Conservation (phyloP, 345 rosid genomes). For the Camelina sativa region DNA sequence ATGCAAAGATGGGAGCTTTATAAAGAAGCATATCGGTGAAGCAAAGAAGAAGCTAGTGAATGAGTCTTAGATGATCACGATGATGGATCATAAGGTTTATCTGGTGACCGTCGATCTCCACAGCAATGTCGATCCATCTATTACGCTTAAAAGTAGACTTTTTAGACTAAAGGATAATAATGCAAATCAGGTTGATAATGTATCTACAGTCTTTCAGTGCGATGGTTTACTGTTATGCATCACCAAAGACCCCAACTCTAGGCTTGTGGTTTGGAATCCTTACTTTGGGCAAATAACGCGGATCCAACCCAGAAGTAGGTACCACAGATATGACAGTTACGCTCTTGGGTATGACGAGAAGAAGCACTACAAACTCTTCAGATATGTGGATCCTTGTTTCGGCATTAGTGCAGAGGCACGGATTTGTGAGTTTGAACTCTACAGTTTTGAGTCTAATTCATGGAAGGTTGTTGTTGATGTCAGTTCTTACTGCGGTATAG, state of each 20-base stretch:
- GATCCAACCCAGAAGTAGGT: not conserved
- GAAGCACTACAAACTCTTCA: not conserved
- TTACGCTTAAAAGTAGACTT: not conserved
- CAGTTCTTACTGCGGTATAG: not conserved
- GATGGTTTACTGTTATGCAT: conserved; percentile 13
- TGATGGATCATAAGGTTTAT: not conserved
- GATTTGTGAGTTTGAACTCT: not conserved
- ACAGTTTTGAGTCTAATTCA: not conserved
- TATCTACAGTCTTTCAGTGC: not conserved
- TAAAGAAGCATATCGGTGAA: not conserved
- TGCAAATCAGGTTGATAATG: not conserved
- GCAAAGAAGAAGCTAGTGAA: not conserved
- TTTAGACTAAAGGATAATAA: not conserved
- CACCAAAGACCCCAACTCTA: not conserved
- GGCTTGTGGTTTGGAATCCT: conserved; percentile 15
- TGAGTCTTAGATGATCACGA: not conserved
- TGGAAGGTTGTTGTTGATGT: not conserved
- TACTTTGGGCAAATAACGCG: not conserved
- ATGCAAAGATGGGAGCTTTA: not conserved
- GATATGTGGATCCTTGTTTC: not conserved
- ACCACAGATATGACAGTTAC: not conserved
- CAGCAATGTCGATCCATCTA: not conserved
- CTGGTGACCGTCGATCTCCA: not conserved
- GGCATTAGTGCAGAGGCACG: no score
- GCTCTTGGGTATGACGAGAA: conserved; percentile 1